Base-by-base conservation (phyloP, 352 stramenopile species). In the Phytophthora hybrid region DNA sequence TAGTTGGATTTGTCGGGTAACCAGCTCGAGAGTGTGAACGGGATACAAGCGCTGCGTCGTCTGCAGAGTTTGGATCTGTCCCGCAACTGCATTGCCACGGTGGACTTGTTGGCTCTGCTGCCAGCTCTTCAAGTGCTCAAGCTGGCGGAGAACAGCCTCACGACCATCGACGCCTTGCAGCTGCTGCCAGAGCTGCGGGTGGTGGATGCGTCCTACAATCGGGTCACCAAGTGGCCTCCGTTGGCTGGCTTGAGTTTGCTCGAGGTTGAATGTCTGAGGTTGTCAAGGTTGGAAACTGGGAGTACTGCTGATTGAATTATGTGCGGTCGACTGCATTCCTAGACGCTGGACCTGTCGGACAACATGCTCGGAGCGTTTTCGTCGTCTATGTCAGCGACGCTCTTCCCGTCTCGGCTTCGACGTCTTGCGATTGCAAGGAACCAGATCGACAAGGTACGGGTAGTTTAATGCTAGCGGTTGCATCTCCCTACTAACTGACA, bases 1-100 rank as follows among this genome's bases (percentile, higher is more conserved):
- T 32, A 93, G 83, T 57, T 93, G 54, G 84, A 92, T 69, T 60
- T 93, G 2, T 93, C 84, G 23, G 73, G 76, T 5, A 93, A 92
- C 53, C 79, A 88, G 56, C 62, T 93, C 26, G 66, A 80, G 65
- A 77, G 57, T 18, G 66, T 93, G 0, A 78, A 88, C 23, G 86
- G 86, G 10, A 80, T 93, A 19, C 70, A 92, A 57, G 64, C 75
- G 7, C 77, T 93, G 18, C 63, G 34, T 5, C 59, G 52, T 6
- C 61, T 93, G 6, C 74, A 87, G 63, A 88, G 61, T 29, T 64
- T 93, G 7, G 85, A 89, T 47, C 41, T 89, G 2, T 70, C 86
- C 26, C 73, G 75, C 31, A 93, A 93, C 54, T 80, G 73, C 64
- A 79, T 93, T 51, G 62, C 73, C 18, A 73, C 73, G 0, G 53